Evolutionary conservation across 805 yeast species (phyloP).

Genomic region (Candida koratica): DNA sequence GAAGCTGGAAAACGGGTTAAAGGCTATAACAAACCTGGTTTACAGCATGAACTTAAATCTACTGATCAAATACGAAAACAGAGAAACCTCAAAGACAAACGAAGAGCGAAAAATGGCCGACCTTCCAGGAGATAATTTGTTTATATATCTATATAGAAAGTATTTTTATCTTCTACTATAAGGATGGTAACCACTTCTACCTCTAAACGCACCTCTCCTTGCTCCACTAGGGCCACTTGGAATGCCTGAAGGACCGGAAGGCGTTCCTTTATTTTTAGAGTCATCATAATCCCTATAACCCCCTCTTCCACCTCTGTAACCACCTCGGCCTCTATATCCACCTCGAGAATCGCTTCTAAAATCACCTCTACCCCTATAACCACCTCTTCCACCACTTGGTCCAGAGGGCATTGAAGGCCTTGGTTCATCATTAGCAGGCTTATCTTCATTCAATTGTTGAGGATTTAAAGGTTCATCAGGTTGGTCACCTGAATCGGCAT

Average conservation of each 20-base stretch:
- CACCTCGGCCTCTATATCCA: constrained; percentile 20
- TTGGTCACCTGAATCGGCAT: constrained; percentile 21
- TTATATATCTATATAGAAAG: too few relatives aligned
- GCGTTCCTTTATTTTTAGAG: background rate
- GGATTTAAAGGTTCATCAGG: constrained; percentile 44
- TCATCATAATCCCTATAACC: constrained; percentile 2
- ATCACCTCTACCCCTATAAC: constrained; percentile 30
- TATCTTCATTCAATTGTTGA: constrained; percentile 30
- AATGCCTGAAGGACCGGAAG: constrained; percentile 4
- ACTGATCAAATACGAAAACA: constrained; percentile 76
- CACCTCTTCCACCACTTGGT: constrained; percentile 24
- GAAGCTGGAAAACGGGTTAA: constrained; percentile 71
- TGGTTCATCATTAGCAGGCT: constrained; percentile 23
- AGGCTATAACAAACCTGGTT: constrained; percentile 53
- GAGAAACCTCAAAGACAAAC: constrained; percentile 65
- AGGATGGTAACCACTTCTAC: constrained; percentile 41
- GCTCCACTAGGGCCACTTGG: constrained; percentile 18
- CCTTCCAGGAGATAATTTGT: constrained; percentile 35
- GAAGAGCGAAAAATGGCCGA: constrained; percentile 81
- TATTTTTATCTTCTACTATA: constrained; percentile 36
- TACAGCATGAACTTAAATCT: constrained; percentile 55
- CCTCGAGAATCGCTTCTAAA: constrained; percentile 41
- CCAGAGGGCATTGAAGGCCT: constrained; percentile 19
- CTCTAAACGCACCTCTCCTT: constrained; percentile 17
- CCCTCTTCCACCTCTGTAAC: constrained; percentile 40